Evolutionary conservation across 2,329 filamentous ascomycete species (phyloP).

Genomic region (Hypomyces rosellus): DNA sequence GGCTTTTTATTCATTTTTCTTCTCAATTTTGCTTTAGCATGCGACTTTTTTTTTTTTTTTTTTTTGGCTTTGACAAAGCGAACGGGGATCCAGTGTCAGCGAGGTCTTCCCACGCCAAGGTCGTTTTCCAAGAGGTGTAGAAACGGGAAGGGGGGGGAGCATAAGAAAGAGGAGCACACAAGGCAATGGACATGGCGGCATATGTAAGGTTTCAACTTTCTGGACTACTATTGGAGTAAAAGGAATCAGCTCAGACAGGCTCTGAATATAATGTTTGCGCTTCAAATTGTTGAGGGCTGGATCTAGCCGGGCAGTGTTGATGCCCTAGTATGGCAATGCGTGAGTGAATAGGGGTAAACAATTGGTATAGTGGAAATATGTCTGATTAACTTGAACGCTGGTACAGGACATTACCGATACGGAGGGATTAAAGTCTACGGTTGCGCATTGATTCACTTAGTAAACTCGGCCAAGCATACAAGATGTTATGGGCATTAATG

Average conservation of each 20-base stretch:
- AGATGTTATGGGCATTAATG: no score
- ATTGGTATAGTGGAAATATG: no score
- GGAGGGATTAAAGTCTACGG: no score
- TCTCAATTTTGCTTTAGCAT: background rate
- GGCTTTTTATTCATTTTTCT: conserved; percentile 9
- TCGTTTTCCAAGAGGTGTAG: background rate
- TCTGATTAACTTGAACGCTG: no score
- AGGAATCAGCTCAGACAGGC: background rate
- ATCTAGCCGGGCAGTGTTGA: background rate
- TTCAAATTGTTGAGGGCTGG: background rate
- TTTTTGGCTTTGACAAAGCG: background rate
- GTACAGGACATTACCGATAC: no score
- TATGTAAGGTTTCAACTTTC: background rate
- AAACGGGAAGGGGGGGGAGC: background rate
- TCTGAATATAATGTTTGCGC: conserved; percentile 3
- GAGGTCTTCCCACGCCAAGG: background rate
- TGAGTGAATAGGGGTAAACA: no score
- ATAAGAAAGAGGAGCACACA: background rate
- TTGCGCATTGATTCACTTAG: no score
- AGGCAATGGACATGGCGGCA: background rate
- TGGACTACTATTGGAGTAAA: background rate
- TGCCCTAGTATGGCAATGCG: background rate
- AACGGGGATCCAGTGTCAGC: background rate
- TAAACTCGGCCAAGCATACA: no score
- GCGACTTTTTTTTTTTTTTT: background rate